Evolutionary conservation across 192 early-diverging fungal species (phyloP).

Genomic region (Rhizoclosmatium globosum): DNA sequence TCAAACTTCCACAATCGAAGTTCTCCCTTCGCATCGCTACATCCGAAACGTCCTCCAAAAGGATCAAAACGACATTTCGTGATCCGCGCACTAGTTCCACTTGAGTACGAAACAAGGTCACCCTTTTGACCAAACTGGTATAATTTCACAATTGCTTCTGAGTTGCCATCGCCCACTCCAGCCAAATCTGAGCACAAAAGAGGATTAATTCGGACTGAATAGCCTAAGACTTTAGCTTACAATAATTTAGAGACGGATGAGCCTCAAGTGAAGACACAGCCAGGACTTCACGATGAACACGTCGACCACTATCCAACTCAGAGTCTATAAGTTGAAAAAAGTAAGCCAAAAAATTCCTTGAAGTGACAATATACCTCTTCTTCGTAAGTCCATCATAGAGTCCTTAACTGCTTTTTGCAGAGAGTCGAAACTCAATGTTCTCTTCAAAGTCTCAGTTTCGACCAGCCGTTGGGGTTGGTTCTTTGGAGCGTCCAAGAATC

Average conservation of each 20-base stretch:
- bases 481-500: background rate
- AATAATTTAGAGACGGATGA: conserved; percentile 61
- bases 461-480: background rate
- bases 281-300: conserved; percentile 40
- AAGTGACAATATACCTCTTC: conserved; percentile 34
- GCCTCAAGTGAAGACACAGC: conserved; percentile 53
- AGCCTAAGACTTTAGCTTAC: conserved; percentile 32
- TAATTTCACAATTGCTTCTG: conserved; percentile 62
- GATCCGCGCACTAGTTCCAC: conserved; percentile 55
- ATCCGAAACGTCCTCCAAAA: conserved; percentile 82
- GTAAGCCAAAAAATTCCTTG: conserved; percentile 12
- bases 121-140: conserved; percentile 82
- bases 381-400: conserved; percentile 49
- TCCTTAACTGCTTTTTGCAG: conserved; percentile 64
- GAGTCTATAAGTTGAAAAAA: conserved; percentile 23
- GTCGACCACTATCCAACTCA: conserved; percentile 33
- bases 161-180: conserved; percentile 53
- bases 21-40: conserved; percentile 70
- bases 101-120: conserved; percentile 71
- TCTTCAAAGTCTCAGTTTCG: conserved; percentile 36
- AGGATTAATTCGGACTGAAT: background rate
- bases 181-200: conserved; percentile 48
- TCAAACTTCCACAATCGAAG: conserved; percentile 83
- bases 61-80: conserved; percentile 73
- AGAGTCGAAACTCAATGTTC: conserved; percentile 67